These are phyloP conservation scores for Oehlia diaphana DNA, from an alignment of 192 early-diverging fungal genomes.

Conservation along the genomic window DNA sequence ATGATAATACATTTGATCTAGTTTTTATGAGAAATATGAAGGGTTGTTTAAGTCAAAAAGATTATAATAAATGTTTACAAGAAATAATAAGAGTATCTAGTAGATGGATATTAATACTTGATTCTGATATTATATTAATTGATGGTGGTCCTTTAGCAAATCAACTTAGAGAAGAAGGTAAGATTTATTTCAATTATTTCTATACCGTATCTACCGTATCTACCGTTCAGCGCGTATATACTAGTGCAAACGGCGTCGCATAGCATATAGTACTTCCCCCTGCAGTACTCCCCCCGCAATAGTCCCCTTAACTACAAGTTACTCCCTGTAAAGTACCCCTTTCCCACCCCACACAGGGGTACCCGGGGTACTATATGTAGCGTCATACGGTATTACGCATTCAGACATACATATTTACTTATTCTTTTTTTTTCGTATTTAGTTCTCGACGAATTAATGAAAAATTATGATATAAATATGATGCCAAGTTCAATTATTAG, in stretches of 20 bases:
- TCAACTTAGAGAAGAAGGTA: neutral
- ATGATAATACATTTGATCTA: constrained; percentile 18
- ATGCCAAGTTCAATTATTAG: neutral
- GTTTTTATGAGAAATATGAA: constrained; percentile 24
- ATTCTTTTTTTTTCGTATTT: neutral
- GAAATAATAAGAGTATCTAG: neutral
- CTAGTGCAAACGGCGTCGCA: too few relatives aligned
- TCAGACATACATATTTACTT: too few relatives aligned
- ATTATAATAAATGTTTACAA: neutral
- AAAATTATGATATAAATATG: neutral
- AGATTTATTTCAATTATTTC: neutral
- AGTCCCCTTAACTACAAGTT: too few relatives aligned
- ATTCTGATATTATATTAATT: neutral
- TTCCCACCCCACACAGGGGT: too few relatives aligned
- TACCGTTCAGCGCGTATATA: too few relatives aligned
- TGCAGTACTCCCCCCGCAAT: too few relatives aligned
- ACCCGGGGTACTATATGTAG: too few relatives aligned
- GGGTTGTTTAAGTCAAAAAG: neutral
- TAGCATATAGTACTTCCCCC: too few relatives aligned
- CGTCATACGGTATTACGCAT: too few relatives aligned
- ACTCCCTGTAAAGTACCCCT: too few relatives aligned
- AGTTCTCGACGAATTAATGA: neutral
- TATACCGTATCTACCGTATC: too few relatives aligned
- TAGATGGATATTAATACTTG: neutral
- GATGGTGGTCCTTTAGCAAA: neutral